phyloP scores from a whole-genome alignment of 2,329 filamentous ascomycete genomes.

The Madurella mycetomatis region DNA sequence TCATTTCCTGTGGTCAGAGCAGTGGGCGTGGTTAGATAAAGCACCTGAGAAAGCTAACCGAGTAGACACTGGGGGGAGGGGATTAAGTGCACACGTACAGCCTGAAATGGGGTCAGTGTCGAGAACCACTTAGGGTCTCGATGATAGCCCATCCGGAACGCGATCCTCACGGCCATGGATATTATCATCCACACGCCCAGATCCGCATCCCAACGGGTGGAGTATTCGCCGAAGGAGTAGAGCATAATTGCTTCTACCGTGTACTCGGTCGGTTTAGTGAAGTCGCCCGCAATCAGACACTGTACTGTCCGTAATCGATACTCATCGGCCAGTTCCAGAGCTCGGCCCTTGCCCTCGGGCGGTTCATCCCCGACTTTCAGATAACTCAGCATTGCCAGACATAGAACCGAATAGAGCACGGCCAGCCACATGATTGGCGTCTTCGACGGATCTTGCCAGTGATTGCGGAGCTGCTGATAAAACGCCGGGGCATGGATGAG shows the following conservation, averaged over 20 bases:
- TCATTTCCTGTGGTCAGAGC: conserved; percentile 55
- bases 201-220: conserved; percentile 69
- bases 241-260: conserved; percentile 75
- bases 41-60: not conserved
- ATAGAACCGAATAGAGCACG: conserved; percentile 70
- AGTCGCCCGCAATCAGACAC: conserved; percentile 70
- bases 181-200: conserved; percentile 58
- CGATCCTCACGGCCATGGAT: conserved; percentile 52
- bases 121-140: conserved; percentile 72
- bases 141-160: conserved; percentile 71
- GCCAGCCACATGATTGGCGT: conserved; percentile 75
- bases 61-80: not conserved
- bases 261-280: conserved; percentile 68
- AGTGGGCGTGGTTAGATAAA: not conserved
- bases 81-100: conserved; percentile 39
- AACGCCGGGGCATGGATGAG: conserved; percentile 84
- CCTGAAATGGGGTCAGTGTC: conserved; percentile 67
- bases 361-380: conserved; percentile 76
- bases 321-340: conserved; percentile 55
- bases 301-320: conserved; percentile 73
- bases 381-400: conserved; percentile 73
- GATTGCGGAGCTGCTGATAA: conserved; percentile 60
- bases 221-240: conserved; percentile 72
- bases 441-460: conserved; percentile 69
- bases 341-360: conserved; percentile 67